Base-by-base conservation (phyloP, 2,329 filamentous ascomycete species). In the Fusarium gaditjirri region DNA sequence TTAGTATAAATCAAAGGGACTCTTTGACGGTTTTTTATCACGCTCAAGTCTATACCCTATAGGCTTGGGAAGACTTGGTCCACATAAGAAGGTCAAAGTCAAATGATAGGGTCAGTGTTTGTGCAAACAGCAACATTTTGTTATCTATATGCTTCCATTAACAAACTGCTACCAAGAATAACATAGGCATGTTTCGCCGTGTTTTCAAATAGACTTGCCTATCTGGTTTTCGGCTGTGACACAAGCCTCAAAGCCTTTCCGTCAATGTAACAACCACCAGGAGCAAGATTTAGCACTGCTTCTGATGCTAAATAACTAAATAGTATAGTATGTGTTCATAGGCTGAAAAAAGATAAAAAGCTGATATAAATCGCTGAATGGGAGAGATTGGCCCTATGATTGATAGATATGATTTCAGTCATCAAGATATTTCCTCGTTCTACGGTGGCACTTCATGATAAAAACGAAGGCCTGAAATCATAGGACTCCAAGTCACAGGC, bases 1-100 rank as follows among this genome's bases (percentile, higher is more conserved):
- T 29, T 46, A 13, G 6, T 2, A 4, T 6, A n/a, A 8, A 4
- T 3, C 29, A 0, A 17, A 31, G 10, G 9, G 3, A 0, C 0
- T 3, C 17, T 17, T 47, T 2, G 1, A 31, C 0, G 4, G 11
- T 7, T 6, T 2, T 9, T 23, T 12, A 25, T 5, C 25, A 25
- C 5, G 25, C 25, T 25, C 25, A 25, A 25, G 25, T 25, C 25
- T 25, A 25, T 5, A 25, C 25, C 5, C 25, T 5, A 5, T 25
- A 25, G 25, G 25, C 25, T 25, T 25, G 25, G 25, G 25, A 25
- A 11, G 13, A 16, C 4, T 2, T 0, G 0, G 3, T 3, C 0
- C 3, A 21, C 3, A 0, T 3, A 5, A 1, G 5, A 6, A 31
- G 10, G 21, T 10, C 3, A 12, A 11, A 31, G 2, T 9, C 3